Base-by-base conservation (phyloP, 352 stramenopile species). In the Pythium rishiriense region DNA sequence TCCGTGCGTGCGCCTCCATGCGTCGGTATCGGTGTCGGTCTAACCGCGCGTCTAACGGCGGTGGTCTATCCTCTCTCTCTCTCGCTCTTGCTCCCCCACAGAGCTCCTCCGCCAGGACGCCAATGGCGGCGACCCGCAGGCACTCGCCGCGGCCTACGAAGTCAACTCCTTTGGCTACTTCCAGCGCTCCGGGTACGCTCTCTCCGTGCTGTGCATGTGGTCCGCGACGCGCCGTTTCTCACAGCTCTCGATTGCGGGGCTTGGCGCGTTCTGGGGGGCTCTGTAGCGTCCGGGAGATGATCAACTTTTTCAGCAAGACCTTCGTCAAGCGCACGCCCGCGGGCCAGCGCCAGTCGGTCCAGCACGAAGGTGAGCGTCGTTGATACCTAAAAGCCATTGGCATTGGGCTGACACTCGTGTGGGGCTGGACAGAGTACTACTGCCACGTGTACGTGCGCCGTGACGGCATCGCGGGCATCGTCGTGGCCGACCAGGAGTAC, bases 301-400 rank as follows among this genome's bases (percentile, higher is more conserved):
- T 99, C 57, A 98, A 97, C 58, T 99, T 99, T 76, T 98, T 99
- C 81, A 98, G 93, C 72, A 98, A 98, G 76, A 99, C 96, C 62
- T 98, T 99, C 70, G 93, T 98, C 58, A 99, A 99, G 81, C 83
- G 97, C 67, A 99, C 97, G 50, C 83, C 97, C 68, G 78, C 86
- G 31, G 96, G 97, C 10, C 96, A 99, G 83, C 88, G 98, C 55
- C 97, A 99, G 85, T 99, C 96, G 1, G 93, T 99, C 22, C 93
- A 98, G 68, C 96, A 99, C 69, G 97, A 99, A 74, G 90, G 90
- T 94, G 66, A 25, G 57, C 10, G 31, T 35, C 31, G n/a, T 10
- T 35, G 31, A 10, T 10, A 10, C 31, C 31, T 35, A 35, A n/a
- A n/a, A n/a, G n/a, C n/a, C n/a, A n/a, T n/a, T n/a, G n/a, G n/a